These are phyloP conservation scores for Aspergillaceae sp. DNA, from an alignment of 2,329 filamentous ascomycete species.

Conservation along the genomic window DNA sequence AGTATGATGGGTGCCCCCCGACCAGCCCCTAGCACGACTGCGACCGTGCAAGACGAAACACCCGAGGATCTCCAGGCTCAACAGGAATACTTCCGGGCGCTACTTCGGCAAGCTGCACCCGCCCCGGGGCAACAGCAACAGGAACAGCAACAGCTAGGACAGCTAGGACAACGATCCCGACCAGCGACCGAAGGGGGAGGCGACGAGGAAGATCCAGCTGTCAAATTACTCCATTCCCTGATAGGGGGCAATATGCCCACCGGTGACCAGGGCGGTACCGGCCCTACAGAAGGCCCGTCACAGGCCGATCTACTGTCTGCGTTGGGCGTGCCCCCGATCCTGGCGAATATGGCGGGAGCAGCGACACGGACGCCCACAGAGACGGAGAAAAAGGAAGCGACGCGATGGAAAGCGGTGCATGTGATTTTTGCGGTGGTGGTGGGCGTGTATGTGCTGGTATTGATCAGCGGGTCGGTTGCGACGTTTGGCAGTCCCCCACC, in stretches of 20 bases:
- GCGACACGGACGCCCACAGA: conserved; percentile 30
- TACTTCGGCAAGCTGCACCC: conserved; percentile 26
- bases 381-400: conserved; percentile 25
- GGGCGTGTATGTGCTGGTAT: conserved; percentile 44
- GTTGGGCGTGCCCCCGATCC: conserved; percentile 35
- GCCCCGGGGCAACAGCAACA: conserved; percentile 5
- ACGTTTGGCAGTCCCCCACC: conserved; percentile 34
- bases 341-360: conserved; percentile 32
- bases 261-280: conserved; percentile 9
- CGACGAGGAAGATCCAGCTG: conserved; percentile 25
- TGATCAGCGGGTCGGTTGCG: conserved; percentile 28
- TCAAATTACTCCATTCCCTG: conserved; percentile 30
- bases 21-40: conserved; percentile 7
- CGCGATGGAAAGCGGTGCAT: conserved; percentile 51
- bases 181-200: not conserved
- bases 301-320: conserved; percentile 30
- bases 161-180: too few relatives aligned
- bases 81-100: conserved; percentile 35
- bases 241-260: conserved; percentile 25
- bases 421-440: conserved; percentile 49
- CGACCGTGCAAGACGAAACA: conserved; percentile 18
- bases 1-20: conserved; percentile 6
- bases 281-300: conserved; percentile 7
- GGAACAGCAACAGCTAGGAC: conserved; percentile 3
- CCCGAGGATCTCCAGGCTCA: conserved; percentile 30